phyloP scores from a whole-genome alignment of 2,329 filamentous ascomycete genomes.

The Fusarium kyushuense region DNA sequence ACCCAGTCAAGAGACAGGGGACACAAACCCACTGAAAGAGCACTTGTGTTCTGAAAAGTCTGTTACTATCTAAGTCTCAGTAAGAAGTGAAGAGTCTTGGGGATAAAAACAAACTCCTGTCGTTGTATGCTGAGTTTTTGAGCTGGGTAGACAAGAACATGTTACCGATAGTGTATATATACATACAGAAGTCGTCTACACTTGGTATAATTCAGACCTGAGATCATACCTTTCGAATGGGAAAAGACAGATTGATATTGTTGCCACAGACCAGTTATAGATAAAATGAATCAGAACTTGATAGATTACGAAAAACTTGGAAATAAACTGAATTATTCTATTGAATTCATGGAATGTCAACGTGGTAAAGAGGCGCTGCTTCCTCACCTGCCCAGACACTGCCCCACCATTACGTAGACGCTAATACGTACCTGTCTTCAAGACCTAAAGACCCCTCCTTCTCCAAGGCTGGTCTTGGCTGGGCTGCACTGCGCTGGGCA shows the following conservation, averaged over 20 bases:
- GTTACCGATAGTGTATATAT: not conserved
- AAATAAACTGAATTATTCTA: not conserved
- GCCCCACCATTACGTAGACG: slow-evolving; percentile 56
- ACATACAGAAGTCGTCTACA: accelerated
- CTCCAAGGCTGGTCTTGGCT: slow-evolving; percentile 10
- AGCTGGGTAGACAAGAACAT: accelerated
- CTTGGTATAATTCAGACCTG: too few relatives aligned
- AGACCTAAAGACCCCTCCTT: slow-evolving; percentile 22
- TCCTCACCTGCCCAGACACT: slow-evolving; percentile 59
- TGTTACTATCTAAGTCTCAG: not conserved
- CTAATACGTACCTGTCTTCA: not conserved
- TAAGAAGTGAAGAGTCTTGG: not conserved
- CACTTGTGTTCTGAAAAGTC: not conserved
- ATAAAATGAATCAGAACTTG: not conserved
- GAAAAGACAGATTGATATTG: not conserved
- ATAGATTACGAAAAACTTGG: not conserved
- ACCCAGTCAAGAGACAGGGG: slow-evolving; percentile 1
- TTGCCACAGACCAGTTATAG: accelerated
- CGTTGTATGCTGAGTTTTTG: not conserved
- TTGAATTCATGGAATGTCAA: not conserved
- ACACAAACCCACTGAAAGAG: not conserved
- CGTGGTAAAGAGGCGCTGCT: slow-evolving; percentile 9
- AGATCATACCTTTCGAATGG: not conserved
- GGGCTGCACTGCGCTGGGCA: not conserved
- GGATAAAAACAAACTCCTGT: not conserved